Conservation (phyloP, 1,139 yeast species). For the Debaryomyces coudertii region DNA sequence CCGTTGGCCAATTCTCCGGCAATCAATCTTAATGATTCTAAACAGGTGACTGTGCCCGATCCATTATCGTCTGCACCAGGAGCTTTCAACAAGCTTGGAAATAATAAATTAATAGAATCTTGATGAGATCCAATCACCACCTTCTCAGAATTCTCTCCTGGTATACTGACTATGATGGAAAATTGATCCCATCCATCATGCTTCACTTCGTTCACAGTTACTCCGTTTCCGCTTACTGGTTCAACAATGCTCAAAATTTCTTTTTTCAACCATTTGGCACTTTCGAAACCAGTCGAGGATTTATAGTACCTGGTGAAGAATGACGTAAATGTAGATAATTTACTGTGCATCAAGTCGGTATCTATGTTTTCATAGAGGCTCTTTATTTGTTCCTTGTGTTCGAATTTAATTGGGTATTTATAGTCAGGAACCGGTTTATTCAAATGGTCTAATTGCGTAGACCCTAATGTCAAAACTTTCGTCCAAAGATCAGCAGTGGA, state of each 20-base stretch:
- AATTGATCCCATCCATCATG: slow-evolving; percentile 51
- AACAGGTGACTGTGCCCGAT: slow-evolving; percentile 77
- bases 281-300: slow-evolving; percentile 66
- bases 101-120: slow-evolving; percentile 76
- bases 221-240: slow-evolving; percentile 37
- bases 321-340: slow-evolving; percentile 65
- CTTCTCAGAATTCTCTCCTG: slow-evolving; percentile 38
- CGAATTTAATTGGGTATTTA: slow-evolving; percentile 55
- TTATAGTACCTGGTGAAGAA: slow-evolving; percentile 84
- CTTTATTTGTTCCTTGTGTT: slow-evolving; percentile 44
- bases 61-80: slow-evolving; percentile 99
- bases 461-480: slow-evolving; percentile 26
- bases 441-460: slow-evolving; percentile 35
- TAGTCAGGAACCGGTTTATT: slow-evolving; percentile 41
- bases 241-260: slow-evolving; percentile 47
- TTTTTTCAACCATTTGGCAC: slow-evolving; percentile 71
- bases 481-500: slow-evolving; percentile 18
- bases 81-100: slow-evolving; percentile 71
- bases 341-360: slow-evolving; percentile 49
- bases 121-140: slow-evolving; percentile 89
- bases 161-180: slow-evolving; percentile 45
- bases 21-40: slow-evolving; percentile 74
- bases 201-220: slow-evolving; percentile 30
- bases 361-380: slow-evolving; percentile 46
- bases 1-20: slow-evolving; percentile 38